Evolutionary conservation across 257 asterid genomes (phyloP).

Genomic region (Przewalskia tangutica): DNA sequence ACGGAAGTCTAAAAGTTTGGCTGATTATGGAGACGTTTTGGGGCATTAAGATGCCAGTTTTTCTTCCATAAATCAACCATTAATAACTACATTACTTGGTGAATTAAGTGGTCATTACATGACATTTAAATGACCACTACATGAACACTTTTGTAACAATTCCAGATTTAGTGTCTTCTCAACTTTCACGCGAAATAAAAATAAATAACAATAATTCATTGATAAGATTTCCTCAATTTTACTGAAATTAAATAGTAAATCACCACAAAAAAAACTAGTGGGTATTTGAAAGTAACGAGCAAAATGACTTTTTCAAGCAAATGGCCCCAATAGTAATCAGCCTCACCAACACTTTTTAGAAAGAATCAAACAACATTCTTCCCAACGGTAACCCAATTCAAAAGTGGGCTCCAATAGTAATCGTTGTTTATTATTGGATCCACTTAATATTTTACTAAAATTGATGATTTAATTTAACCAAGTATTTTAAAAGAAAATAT

Average conservation of each 20-base stretch:
- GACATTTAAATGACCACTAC: too few relatives aligned
- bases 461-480: neutral
- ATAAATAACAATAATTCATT: neutral
- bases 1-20: too few relatives aligned
- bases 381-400: neutral
- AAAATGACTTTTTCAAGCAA: neutral
- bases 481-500: too few relatives aligned
- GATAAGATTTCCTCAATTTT: neutral
- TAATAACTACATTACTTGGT: too few relatives aligned
- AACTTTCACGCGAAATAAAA: neutral
- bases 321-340: too few relatives aligned
- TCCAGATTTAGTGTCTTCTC: too few relatives aligned
- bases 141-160: too few relatives aligned
- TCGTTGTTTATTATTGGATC: too few relatives aligned
- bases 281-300: neutral
- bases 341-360: neutral
- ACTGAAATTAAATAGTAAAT: neutral
- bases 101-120: too few relatives aligned
- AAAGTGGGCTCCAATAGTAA: neutral
- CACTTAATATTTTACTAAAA: neutral
- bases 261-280: neutral
- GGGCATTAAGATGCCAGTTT: too few relatives aligned
- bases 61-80: too few relatives aligned
- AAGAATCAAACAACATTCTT: neutral
- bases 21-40: too few relatives aligned